Evolutionary conservation across 192 early-diverging fungal species (phyloP).

Genomic region (Funneliformis mosseae): DNA sequence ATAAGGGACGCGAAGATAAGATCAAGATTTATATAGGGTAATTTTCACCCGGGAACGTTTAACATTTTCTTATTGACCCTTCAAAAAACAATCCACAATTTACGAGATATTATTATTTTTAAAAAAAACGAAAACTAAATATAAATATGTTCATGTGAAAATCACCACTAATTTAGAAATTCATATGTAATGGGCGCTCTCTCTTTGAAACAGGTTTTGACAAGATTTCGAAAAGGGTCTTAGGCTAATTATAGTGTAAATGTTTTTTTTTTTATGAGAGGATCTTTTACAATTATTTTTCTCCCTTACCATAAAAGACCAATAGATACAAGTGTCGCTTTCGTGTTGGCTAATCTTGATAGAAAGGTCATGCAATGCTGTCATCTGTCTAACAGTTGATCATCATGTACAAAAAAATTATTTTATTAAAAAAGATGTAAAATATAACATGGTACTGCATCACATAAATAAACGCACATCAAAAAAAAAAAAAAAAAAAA

Average conservation of each 20-base stretch:
- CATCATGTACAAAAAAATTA: neutral
- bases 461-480: neutral
- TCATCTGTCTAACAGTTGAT: neutral
- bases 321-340: neutral
- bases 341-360: neutral
- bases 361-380: neutral
- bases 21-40: neutral
- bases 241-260: neutral
- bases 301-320: no score
- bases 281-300: no score
- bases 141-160: neutral
- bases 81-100: neutral
- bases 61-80: neutral
- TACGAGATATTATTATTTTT: no score
- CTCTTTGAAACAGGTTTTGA: neutral
- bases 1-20: neutral
- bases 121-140: neutral
- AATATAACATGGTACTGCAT: neutral
- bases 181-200: neutral
- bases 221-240: neutral
- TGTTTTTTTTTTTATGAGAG: neutral
- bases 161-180: neutral
- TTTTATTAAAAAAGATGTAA: neutral
- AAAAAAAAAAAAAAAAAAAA: no score
- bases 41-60: neutral